Evolutionary conservation across 2,329 filamentous ascomycete species (phyloP).

Genomic region (Tympanopsis confertula): DNA sequence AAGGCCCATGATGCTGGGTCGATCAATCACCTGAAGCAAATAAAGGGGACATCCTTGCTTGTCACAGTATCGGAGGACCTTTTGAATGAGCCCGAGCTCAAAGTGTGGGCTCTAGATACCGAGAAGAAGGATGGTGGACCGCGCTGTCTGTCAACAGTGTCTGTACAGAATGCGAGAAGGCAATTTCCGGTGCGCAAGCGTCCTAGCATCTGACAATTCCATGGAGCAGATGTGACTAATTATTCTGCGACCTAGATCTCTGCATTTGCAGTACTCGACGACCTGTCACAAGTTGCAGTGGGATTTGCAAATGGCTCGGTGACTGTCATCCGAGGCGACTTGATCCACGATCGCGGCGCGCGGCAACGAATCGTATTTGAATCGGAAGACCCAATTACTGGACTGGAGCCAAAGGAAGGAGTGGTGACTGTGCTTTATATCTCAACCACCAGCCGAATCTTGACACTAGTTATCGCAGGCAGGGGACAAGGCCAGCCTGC

Average conservation of each 20-base stretch:
- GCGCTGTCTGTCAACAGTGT: slow-evolving; percentile 74
- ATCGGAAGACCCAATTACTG: slow-evolving; percentile 90
- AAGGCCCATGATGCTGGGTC: slow-evolving; percentile 70
- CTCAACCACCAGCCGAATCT: slow-evolving; percentile 75
- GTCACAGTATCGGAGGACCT: slow-evolving; percentile 83
- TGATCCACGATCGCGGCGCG: slow-evolving; percentile 89
- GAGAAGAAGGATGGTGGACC: slow-evolving; percentile 89
- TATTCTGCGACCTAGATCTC: slow-evolving; percentile 39
- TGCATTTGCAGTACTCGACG: slow-evolving; percentile 75
- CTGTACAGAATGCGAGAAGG: slow-evolving; percentile 79
- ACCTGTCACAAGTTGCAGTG: slow-evolving; percentile 83
- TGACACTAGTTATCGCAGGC: slow-evolving; percentile 77
- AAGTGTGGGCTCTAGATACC: slow-evolving; percentile 94
- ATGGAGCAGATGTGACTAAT: slow-evolving; percentile 1
- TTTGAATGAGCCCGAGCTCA: slow-evolving; percentile 74
- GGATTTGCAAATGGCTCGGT: slow-evolving; percentile 94
- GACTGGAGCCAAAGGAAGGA: slow-evolving; percentile 56
- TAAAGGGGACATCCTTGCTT: slow-evolving; percentile 75
- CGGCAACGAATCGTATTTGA: slow-evolving; percentile 92
- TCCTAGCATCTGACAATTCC: not conserved
- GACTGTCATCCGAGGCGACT: slow-evolving; percentile 81
- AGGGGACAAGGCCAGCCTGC: slow-evolving; percentile 82
- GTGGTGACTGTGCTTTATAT: slow-evolving; percentile 73
- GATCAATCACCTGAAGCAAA: slow-evolving; percentile 84
- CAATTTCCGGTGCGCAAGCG: slow-evolving; percentile 58